Evolutionary conservation across 2,329 filamentous ascomycete genomes (phyloP), one percentile per base, ranked within the genome.

Genomic region (Myriosclerotinia duriaeana): DNA sequence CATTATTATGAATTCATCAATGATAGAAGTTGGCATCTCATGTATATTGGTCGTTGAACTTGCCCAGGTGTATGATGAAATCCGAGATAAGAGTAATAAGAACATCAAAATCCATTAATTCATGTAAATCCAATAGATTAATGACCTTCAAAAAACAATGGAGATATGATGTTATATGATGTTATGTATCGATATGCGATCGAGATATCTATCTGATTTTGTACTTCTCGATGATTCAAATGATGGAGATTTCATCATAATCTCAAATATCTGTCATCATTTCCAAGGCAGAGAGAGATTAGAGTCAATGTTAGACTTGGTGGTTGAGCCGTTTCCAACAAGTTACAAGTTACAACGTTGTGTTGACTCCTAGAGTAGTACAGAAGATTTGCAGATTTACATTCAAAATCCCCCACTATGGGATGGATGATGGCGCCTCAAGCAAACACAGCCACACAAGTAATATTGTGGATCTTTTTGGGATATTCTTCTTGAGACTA

Each of bases 21-120:
- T 48, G 30, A 26, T 44, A 38, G 5, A 36, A 22, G 26, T 48
- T 30, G 30, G 42, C 11, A n/a, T 15, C 8, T 17, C n/a, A 22
- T 9, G 20, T 9, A 11, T 15, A n/a, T 38, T 17, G 22, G n/a
- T 52, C n/a, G n/a, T n/a, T n/a, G n/a, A n/a, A n/a, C n/a, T n/a
- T n/a, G n/a, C n/a, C n/a, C n/a, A n/a, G n/a, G n/a, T 61, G 44
- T 46, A 64, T 48, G 61, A 48, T 64, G 61, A 48, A 38, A 64
- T 64, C 2, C 15, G 46, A 40, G 12, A 40, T 20, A 9, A 40
- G 46, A 30, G 3, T 26, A 26, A 26, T 5, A n/a, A n/a, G n/a
- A n/a, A n/a, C n/a, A 26, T 30, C n/a, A 6, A 44, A 30, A 34
- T 11, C 12, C 30, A 53, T 12, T 30, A 20, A n/a, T 34, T 59